A percentile compares a stretch with the other conserved stretches of the same genome.
Evolutionary conservation across 305 asterid species (phyloP).

Genomic region (Solanum hybrid): DNA sequence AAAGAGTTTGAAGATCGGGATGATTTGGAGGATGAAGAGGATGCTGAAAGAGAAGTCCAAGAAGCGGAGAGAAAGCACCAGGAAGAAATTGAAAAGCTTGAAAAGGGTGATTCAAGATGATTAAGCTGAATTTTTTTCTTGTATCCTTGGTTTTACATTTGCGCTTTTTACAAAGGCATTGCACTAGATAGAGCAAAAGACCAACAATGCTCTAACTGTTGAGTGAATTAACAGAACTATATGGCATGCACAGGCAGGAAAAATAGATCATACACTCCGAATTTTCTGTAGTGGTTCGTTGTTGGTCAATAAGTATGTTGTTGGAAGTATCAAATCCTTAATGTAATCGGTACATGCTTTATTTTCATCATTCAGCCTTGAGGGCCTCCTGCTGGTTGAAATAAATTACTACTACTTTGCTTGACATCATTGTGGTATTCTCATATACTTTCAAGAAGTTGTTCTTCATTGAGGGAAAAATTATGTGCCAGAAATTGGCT

Average conservation of each 20-base stretch:
- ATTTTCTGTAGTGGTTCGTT: background rate
- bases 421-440: background rate
- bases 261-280: background rate
- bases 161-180: background rate
- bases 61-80: constrained; percentile 64
- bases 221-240: background rate
- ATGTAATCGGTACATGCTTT: background rate
- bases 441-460: background rate
- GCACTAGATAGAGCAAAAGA: background rate
- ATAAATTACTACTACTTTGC: background rate
- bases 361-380: background rate
- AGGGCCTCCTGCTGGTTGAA: background rate
- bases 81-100: constrained; percentile 63
- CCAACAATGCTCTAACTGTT: background rate
- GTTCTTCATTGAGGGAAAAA: background rate
- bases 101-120: constrained; percentile 18
- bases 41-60: constrained; percentile 59
- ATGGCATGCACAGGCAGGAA: background rate
- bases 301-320: background rate
- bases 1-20: constrained; percentile 96
- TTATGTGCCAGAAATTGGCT: background rate
- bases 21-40: constrained; percentile 74
- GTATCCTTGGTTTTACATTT: background rate
- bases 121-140: background rate
- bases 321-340: background rate